Conservation (phyloP, 2,329 filamentous ascomycete genomes). For the Thielaviopsis punctulata region DNA sequence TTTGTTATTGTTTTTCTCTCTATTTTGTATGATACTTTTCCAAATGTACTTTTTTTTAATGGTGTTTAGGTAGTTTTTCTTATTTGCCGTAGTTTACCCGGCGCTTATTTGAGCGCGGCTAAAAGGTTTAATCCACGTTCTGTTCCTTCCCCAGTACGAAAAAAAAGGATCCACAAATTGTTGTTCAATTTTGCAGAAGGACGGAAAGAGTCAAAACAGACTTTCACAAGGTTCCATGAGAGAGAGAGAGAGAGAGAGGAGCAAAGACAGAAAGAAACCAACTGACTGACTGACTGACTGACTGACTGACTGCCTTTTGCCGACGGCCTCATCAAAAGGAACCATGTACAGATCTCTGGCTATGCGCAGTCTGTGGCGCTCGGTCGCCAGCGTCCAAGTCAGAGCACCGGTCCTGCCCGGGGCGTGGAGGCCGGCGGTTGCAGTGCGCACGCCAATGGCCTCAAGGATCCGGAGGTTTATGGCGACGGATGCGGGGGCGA, state of each 20-base stretch:
- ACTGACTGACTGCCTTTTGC: background rate
- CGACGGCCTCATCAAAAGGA: background rate
- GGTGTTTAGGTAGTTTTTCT: too few relatives aligned
- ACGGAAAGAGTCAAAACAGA: too few relatives aligned
- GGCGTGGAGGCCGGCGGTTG: background rate
- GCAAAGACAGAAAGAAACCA: background rate
- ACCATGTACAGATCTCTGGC: slow-evolving; percentile 11
- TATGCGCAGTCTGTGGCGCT: slow-evolving; percentile 2
- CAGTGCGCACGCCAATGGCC: background rate
- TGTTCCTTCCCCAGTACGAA: too few relatives aligned
- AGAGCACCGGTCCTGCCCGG: background rate
- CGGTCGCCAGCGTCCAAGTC: background rate
- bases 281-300: background rate
- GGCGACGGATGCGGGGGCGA: background rate
- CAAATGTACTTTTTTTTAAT: too few relatives aligned
- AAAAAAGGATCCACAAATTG: too few relatives aligned
- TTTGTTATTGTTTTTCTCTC: background rate
- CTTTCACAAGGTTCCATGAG: too few relatives aligned
- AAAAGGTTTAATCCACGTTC: too few relatives aligned
- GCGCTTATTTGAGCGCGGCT: too few relatives aligned
- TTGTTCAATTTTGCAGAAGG: background rate
- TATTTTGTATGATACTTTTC: too few relatives aligned
- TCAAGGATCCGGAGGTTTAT: background rate
- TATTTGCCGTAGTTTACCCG: too few relatives aligned
- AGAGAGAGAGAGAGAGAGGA: background rate